Conservation (phyloP, 2,329 filamentous ascomycete species). For the Microcyclosporella mali region DNA sequence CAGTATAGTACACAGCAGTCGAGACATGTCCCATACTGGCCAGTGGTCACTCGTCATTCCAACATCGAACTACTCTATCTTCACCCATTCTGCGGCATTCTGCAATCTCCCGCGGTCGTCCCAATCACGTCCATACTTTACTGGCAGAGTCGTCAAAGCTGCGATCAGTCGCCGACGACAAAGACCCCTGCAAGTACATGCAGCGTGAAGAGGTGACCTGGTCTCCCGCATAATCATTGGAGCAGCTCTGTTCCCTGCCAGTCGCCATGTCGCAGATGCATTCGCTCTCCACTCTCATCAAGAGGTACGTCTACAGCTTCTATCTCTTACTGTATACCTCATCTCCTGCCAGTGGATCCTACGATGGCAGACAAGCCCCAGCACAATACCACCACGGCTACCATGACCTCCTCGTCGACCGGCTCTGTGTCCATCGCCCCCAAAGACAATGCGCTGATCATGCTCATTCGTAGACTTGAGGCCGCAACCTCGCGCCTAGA, state of each 20-base stretch:
- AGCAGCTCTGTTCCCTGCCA: background rate
- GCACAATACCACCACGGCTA: background rate
- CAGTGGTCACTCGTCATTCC: too few species aligned
- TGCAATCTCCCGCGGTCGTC: background rate
- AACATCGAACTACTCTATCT: too few species aligned
- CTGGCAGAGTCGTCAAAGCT: too few species aligned
- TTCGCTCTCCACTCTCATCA: slow-evolving; percentile 94
- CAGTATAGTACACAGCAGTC: too few species aligned
- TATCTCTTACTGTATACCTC: slow-evolving; percentile 3
- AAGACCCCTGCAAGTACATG: background rate
- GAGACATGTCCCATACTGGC: too few species aligned
- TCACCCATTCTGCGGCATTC: background rate
- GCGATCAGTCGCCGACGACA: too few species aligned
- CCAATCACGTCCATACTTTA: too few species aligned
- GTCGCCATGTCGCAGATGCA: slow-evolving; percentile 56
- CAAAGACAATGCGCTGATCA: slow-evolving; percentile 44
- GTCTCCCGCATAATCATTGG: too few species aligned
- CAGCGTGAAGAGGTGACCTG: too few species aligned
- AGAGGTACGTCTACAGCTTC: slow-evolving; percentile 58
- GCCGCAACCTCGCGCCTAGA: slow-evolving; percentile 93
- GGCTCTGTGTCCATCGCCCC: slow-evolving; percentile 14
- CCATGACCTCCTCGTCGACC: slow-evolving; percentile 10
- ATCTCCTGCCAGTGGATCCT: background rate
- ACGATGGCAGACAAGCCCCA: slow-evolving; percentile 5
- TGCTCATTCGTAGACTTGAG: slow-evolving; percentile 66